Evolutionary conservation across 208 protist species (phyloP), one percentile per base, ranked within the genome.

Genomic region (Strigomonas oncopelti): DNA sequence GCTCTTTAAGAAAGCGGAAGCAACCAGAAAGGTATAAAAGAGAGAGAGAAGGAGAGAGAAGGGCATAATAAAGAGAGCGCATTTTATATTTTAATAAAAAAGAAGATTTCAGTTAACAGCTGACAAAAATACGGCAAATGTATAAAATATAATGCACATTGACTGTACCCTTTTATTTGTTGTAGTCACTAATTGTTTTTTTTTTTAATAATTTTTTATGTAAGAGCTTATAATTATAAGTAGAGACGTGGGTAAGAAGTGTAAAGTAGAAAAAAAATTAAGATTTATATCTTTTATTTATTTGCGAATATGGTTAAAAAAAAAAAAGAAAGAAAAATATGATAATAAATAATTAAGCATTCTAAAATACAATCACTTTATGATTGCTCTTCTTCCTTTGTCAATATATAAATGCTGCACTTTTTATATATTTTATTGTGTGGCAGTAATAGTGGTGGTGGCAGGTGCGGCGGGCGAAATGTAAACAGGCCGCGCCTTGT

Each of bases 401-500:
- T n/a, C 31, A 36, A 11, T 61, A 36, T 18, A 28, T 61, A 11
- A 24, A 4, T 61, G 5, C 31, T 36, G 13, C 16, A n/a, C 34
- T 61, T 36, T 61, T 22, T 31, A n/a, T 36, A 11, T 61, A 36
- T 61, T 45, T 61, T 61, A 36, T 42, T 56, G 7, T 11, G 24
- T 56, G 52, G 13, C 24, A 5, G 13, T 7, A 25, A 22, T 56
- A 56, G 24, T 28, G 52, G 24, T 22, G 52, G 18, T 51, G 18
- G 42, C 18, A 51, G 18, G 42, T 20, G 18, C 42, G 54, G 71
- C 65, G 27, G 77, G 81, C 18, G 76, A 76, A 1, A 79, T 66
- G 5, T 60, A 55, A 0, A 74, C 73, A 18, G 85, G 75, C 20
- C 85, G 77, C n/a, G 78, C 79, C 38, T 81, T 88, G 55, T 87